phyloP scores from a whole-genome alignment of 352 stramenopile species.

The Phytophthora idaei region DNA sequence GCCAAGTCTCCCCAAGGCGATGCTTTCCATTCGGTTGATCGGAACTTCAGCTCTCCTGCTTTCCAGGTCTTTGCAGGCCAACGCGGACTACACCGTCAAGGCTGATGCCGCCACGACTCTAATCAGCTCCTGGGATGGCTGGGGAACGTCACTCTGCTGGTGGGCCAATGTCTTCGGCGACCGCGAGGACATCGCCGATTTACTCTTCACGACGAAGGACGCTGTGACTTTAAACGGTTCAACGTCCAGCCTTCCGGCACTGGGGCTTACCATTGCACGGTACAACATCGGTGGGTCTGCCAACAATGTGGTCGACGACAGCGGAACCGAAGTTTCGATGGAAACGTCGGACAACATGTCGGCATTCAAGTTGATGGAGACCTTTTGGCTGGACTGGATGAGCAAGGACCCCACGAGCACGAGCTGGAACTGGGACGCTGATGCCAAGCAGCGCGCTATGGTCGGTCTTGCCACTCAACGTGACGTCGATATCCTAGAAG shows the following conservation, averaged over 20 bases:
- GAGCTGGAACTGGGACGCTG: no score
- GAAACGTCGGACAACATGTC: no score
- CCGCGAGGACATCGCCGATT: slow-evolving; percentile 49
- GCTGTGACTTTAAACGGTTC: slow-evolving; percentile 32
- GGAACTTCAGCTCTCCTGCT: slow-evolving; percentile 1
- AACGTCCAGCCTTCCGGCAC: slow-evolving; percentile 31
- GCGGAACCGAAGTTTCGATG: no score
- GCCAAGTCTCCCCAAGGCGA: slow-evolving; percentile 2
- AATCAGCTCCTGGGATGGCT: slow-evolving; percentile 48
- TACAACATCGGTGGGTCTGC: no score
- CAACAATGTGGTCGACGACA: no score
- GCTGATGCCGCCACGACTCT: slow-evolving; percentile 24
- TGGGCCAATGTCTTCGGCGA: slow-evolving; percentile 56
- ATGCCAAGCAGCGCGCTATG: no score
- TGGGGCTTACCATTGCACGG: slow-evolving; percentile 30
- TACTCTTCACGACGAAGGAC: slow-evolving; percentile 52
- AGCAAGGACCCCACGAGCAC: no score
- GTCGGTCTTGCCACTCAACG: no score
- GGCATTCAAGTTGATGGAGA: no score
- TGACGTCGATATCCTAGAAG: no score
- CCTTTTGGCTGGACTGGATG: no score
- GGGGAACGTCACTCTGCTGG: slow-evolving; percentile 60
- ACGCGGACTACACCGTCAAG: slow-evolving; percentile 26
- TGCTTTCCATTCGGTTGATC: slow-evolving; percentile 12
- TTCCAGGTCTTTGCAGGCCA: slow-evolving; percentile 1